Evolutionary conservation across 805 yeast species (phyloP), one percentile per base, ranked within the genome.

Genomic region (Starmerella powellii): DNA sequence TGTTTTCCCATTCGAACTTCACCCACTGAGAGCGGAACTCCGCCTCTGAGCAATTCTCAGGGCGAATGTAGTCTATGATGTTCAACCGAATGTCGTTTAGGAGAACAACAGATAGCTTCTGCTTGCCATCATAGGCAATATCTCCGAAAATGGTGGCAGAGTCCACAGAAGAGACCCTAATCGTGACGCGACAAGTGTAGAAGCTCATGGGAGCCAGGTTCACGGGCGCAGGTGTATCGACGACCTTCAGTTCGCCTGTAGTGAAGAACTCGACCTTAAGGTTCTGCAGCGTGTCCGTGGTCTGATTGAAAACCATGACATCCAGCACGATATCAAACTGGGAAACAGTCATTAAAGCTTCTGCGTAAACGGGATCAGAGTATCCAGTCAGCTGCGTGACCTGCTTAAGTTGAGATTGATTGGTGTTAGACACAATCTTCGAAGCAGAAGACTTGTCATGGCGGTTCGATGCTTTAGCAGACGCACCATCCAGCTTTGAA

Each of bases 1-100:
- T 91, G 68, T 91, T 91, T 64, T 91, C 98, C 98, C 98, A 91
- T 66, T 91, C 99, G 60, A 93, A 91, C 61, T 87, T 96, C 61
- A 86, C 85, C 99, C 99, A 91, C 97, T 87, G 88, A 56, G 78
- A 74, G 58, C 98, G 81, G 81, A 91, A 91, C 53, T 75, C 80
- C 34, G 78, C 75, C 64, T 88, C 97, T 13, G 86, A 67, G 61
- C 94, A 83, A 19, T 74, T 72, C n/a, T 94, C 91, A 17, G 98
- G 96, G 61, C 84, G 85, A 62, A 91, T 86, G 66, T 91, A 91
- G 63, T 91, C 97, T 86, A 91, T 84, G 41, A 91, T 83, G 61
- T 91, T 95, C 45, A 91, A 87, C 60, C 87, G 95, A 38, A 91
- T 86, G 60, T 91, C 97, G 56, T 84, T 85, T 58, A 91, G 71